phyloP scores from a whole-genome alignment of 768 basidiomycete species.

The Lactarius sanguifluus region DNA sequence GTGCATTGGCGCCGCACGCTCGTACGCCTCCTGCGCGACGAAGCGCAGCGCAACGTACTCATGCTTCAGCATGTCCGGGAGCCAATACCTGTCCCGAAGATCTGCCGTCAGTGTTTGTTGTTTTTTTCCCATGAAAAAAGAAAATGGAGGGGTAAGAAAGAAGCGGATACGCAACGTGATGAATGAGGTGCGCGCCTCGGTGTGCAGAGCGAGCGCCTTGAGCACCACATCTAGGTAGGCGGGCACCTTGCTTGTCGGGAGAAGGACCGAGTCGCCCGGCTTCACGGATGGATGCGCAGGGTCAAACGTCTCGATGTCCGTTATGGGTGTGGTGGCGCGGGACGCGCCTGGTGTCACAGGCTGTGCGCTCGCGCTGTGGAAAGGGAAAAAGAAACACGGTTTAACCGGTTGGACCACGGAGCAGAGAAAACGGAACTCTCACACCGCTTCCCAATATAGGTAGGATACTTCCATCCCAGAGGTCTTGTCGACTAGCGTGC shows the following conservation, averaged over 20 bases:
- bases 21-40: conserved; percentile 45
- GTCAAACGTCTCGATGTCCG: conserved; percentile 15
- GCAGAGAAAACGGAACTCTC: neutral
- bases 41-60: conserved; percentile 46
- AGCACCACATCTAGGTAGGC: conserved; percentile 40
- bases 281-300: conserved; percentile 16
- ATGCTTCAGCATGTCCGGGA: conserved; percentile 43
- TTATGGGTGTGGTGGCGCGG: conserved; percentile 7
- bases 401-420: neutral
- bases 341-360: conserved; percentile 3
- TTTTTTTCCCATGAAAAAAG: neutral
- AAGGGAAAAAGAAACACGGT: conserved; percentile 7
- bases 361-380: conserved; percentile 2
- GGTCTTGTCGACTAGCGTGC: conserved; percentile 14
- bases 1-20: conserved; percentile 31
- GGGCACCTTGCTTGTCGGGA: conserved; percentile 36
- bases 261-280: conserved; percentile 27
- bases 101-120: neutral
- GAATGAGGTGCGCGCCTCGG: conserved; percentile 46
- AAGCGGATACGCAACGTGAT: conserved; percentile 41
- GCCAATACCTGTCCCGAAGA: conserved; percentile 39
- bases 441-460: conserved; percentile 23
- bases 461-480: conserved; percentile 17
- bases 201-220: conserved; percentile 40
- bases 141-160: conserved; percentile 21